Evolutionary conservation across 2,329 filamentous ascomycete genomes (phyloP).

Genomic region (Dactylella cylindrospora): DNA sequence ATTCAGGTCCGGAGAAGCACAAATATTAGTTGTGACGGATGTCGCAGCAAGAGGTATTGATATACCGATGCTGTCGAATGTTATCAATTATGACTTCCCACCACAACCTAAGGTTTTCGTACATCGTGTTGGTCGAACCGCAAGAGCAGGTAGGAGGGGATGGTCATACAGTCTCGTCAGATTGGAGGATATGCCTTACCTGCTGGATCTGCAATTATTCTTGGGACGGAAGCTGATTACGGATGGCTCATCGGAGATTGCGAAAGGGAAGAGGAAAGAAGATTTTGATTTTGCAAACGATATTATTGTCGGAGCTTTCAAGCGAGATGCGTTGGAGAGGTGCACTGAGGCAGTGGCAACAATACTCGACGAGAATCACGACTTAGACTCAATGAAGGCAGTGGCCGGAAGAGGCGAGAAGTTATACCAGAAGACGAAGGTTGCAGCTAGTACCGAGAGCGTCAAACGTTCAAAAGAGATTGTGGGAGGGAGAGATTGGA

Average conservation of each 20-base stretch:
- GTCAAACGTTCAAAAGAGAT: slow-evolving; percentile 82
- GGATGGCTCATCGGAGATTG: slow-evolving; percentile 62
- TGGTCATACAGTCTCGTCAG: slow-evolving; percentile 94
- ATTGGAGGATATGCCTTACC: slow-evolving; percentile 84
- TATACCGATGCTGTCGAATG: slow-evolving; percentile 92
- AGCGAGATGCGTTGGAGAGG: slow-evolving; percentile 71
- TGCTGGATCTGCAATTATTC: slow-evolving; percentile 92
- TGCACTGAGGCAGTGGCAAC: slow-evolving; percentile 83
- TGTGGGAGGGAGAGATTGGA: slow-evolving; percentile 69
- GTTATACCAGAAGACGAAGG: slow-evolving; percentile 84
- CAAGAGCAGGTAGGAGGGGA: slow-evolving; percentile 84
- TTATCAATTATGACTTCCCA: slow-evolving; percentile 98
- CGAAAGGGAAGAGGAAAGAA: slow-evolving; percentile 57
- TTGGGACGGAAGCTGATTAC: slow-evolving; percentile 79
- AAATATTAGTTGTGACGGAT: slow-evolving; percentile 93
- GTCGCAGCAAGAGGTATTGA: slow-evolving; percentile 96
- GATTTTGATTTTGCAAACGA: slow-evolving; percentile 69
- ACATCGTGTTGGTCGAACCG: slow-evolving; percentile 92
- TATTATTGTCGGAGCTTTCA: slow-evolving; percentile 75
- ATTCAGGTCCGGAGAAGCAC: slow-evolving; percentile 79
- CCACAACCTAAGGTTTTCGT: slow-evolving; percentile 96
- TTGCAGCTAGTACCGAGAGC: slow-evolving; percentile 85
- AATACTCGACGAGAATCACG: slow-evolving; percentile 70
- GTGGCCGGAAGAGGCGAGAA: slow-evolving; percentile 89
- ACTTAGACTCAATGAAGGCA: slow-evolving; percentile 68